phyloP scores from a whole-genome alignment of 2,329 filamentous ascomycete genomes.

The Trichoderma guizhouense region DNA sequence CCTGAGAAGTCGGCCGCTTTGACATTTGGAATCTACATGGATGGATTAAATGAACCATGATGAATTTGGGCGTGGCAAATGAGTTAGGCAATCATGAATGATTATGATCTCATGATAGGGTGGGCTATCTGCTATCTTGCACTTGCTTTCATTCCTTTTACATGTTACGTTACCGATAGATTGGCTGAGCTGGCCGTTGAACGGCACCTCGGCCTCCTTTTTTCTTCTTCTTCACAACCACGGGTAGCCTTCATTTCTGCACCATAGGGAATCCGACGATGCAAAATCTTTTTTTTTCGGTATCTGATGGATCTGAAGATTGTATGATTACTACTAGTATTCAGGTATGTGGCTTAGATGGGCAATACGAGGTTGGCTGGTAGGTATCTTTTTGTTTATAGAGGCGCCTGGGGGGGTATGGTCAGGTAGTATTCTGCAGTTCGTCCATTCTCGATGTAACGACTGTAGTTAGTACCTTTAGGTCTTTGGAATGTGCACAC shows the following conservation, averaged over 20 bases:
- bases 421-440: not conserved
- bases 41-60: slow-evolving; percentile 11
- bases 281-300: not conserved
- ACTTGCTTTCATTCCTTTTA: not conserved
- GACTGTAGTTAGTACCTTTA: not conserved
- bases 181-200: slow-evolving; percentile 1
- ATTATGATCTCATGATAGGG: slow-evolving; percentile 1
- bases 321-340: slow-evolving; percentile 4
- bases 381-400: not conserved
- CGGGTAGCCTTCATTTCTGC: not conserved
- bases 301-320: not conserved
- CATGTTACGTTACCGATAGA: slow-evolving; percentile 1
- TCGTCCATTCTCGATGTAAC: not conserved
- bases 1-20: not conserved
- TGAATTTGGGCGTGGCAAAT: not conserved
- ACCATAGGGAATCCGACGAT: not conserved
- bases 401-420: not conserved
- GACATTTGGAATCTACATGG: slow-evolving; percentile 2
- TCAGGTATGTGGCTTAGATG: not conserved
- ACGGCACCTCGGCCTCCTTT: not conserved
- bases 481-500: not conserved
- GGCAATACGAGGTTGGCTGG: not conserved
- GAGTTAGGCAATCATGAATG: slow-evolving; percentile 6
- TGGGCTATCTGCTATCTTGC: not conserved
- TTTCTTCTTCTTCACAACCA: not conserved